These are phyloP conservation scores for Nicotiana rustica DNA, from an alignment of 305 asterid species.

Conservation along the genomic window DNA sequence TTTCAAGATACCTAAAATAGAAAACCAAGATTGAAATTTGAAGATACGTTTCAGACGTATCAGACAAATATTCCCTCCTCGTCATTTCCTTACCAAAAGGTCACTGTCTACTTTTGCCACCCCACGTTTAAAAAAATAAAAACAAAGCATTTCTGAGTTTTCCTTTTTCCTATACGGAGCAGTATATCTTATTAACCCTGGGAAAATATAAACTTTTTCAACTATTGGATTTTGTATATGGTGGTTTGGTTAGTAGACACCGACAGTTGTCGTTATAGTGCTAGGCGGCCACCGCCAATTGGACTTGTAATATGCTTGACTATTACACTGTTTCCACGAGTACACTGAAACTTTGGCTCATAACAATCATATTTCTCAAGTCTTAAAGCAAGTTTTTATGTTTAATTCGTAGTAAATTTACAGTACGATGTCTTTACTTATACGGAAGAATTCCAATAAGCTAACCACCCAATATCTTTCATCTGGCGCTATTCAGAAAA, in stretches of 20 bases:
- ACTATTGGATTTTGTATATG: conserved; percentile 39
- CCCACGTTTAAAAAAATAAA: background rate
- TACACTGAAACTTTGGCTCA: too few species aligned
- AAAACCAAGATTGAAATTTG: background rate
- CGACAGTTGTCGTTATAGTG: conserved; percentile 24
- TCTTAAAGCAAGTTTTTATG: background rate
- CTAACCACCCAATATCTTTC: too few species aligned
- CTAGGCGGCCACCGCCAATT: conserved; percentile 56
- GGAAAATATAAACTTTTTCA: background rate
- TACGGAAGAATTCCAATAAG: too few species aligned
- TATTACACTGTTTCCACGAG: background rate
- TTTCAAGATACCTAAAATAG: conserved; percentile 20
- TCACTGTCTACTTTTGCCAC: conserved; percentile 25
- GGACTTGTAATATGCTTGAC: background rate
- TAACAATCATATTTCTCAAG: background rate
- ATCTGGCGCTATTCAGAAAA: too few species aligned
- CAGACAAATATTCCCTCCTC: conserved; percentile 32
- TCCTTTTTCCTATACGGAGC: background rate
- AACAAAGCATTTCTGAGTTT: background rate
- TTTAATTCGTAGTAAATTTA: background rate
- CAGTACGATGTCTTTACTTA: too few species aligned
- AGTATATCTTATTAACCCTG: background rate
- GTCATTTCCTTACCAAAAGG: background rate
- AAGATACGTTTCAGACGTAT: conserved; percentile 6
- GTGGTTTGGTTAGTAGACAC: conserved; percentile 26